Evolutionary conservation across 1,284 basidiomycete species (phyloP), one percentile per base, ranked within the genome.

Genomic region (Tilletia walkeri): DNA sequence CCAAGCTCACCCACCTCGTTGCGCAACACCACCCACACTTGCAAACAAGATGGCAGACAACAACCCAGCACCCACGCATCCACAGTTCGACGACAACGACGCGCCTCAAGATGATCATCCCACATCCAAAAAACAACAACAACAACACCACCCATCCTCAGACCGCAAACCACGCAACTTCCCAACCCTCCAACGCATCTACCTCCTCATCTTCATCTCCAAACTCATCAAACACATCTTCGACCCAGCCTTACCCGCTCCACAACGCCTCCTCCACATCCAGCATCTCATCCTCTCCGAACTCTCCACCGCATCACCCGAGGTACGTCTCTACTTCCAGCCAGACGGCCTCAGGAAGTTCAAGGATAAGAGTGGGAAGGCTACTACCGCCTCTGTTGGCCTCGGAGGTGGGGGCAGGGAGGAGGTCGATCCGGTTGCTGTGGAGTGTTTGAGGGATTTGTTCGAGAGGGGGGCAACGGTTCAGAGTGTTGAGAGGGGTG

Each of bases 181-280:
- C 59, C 59, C 59, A 9, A 63, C 59, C 36, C 34, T 63, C 12
- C 59, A 63, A 20, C 59, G 59, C 36, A 63, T 63, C 59, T 63
- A 63, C 59, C 59, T 63, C 59, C 59, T 63, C 59, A 20, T 38
- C 59, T 63, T 63, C n/a, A 20, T n/a, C 59, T n/a, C 59, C 59
- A 63, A 63, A 6, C 59, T 63, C 59, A 63, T 63, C 59, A 24
- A 34, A 10, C 36, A 34, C 34, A 34, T 63, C 59, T 63, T 63
- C 34, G 59, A 63, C 59, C 59, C 59, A 10, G 12, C 30, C 59
- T 38, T 63, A 18, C 59, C 59, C 34, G 59, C 59, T 0, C 59
- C 59, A 24, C 34, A 34, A 7, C 59, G 59, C 59, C 34, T 63
- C 34, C 59, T 63, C 59, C 59, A 63, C 59, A 38, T 63, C 59